A percentile compares a stretch with the other conserved stretches of the same genome.
These are phyloP conservation scores for Clarireedia paspali DNA, from an alignment of 2,329 filamentous ascomycete species.

Conservation along the genomic window DNA sequence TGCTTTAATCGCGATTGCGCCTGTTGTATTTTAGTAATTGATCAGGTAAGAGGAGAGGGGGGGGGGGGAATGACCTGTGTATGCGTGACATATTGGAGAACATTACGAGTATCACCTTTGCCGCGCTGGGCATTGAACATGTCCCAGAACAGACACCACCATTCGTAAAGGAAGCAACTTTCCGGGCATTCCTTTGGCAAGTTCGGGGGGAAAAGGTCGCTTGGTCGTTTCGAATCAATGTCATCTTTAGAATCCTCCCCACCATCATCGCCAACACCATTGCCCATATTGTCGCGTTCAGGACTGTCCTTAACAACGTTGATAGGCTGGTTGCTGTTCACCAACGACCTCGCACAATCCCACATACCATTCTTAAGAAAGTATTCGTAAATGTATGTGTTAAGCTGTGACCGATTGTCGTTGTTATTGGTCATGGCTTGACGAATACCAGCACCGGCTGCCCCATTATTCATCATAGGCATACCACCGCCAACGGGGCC, in stretches of 20 bases:
- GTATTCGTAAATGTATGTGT: conserved; percentile 88
- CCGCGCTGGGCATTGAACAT: conserved; percentile 78
- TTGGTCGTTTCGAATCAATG: conserved; percentile 63
- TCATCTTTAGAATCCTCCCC: conserved; percentile 74
- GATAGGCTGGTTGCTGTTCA: conserved; percentile 58
- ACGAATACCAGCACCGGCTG: conserved; percentile 21
- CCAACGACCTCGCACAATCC: conserved; percentile 71
- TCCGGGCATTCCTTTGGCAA: conserved; percentile 57
- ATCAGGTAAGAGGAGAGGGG: background rate
- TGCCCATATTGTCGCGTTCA: conserved; percentile 60
- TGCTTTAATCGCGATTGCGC: conserved; percentile 66
- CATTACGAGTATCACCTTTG: conserved; percentile 52
- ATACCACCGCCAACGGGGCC: conserved; percentile 56
- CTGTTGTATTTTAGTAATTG: conserved; percentile 32
- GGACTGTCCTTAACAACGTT: conserved; percentile 62
- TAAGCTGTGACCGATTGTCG: conserved; percentile 49
- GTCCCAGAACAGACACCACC: conserved; percentile 98
- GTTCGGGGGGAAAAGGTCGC: conserved; percentile 71
- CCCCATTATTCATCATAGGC: conserved; percentile 53
- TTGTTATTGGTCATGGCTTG: conserved; percentile 29
- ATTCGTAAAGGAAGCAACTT: conserved; percentile 87
- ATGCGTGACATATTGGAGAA: conserved; percentile 71
- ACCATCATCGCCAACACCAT: conserved; percentile 66
- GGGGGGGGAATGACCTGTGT: conserved; percentile 60
- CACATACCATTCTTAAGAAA: conserved; percentile 80